Evolutionary conservation across 305 asterid genomes (phyloP).

Genomic region (Fraxinus paxiana): DNA sequence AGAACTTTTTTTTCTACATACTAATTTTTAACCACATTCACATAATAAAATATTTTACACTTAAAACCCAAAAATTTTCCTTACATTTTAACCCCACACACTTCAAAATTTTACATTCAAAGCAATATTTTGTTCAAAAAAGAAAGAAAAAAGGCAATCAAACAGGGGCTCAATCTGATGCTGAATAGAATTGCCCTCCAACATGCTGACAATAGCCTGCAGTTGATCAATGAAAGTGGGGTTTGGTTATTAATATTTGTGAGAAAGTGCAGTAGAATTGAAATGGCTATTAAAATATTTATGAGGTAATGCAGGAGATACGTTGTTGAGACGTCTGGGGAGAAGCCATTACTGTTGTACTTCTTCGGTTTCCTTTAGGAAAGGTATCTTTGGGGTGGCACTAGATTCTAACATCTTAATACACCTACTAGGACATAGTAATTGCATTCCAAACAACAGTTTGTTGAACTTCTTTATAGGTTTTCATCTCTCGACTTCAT

Average conservation of each 20-base stretch:
- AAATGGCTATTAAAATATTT: not conserved
- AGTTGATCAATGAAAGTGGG: not conserved
- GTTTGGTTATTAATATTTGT: not conserved
- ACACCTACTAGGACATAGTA: not conserved
- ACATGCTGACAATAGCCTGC: not conserved
- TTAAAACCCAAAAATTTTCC: too few relatives aligned
- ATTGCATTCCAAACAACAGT: not conserved
- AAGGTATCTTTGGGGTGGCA: conserved; percentile 29
- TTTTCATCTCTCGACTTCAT: not conserved
- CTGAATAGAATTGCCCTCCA: conserved; percentile 18
- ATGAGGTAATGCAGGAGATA: conserved; percentile 18
- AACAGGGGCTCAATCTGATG: conserved; percentile 20
- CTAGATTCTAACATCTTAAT: not conserved
- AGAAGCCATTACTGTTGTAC: conserved; percentile 19
- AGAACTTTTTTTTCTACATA: too few relatives aligned
- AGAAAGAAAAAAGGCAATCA: not conserved
- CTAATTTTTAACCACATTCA: too few relatives aligned
- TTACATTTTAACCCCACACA: too few relatives aligned
- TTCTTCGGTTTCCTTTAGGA: conserved; percentile 21
- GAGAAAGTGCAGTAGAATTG: not conserved
- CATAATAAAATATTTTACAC: too few relatives aligned
- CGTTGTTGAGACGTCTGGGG: conserved; percentile 31
- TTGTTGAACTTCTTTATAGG: not conserved
- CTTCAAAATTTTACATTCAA: too few relatives aligned
- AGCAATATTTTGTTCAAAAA: too few relatives aligned